Evolutionary conservation across 1,284 basidiomycete genomes (phyloP).

Genomic region (Ganoderma lingzhi): DNA sequence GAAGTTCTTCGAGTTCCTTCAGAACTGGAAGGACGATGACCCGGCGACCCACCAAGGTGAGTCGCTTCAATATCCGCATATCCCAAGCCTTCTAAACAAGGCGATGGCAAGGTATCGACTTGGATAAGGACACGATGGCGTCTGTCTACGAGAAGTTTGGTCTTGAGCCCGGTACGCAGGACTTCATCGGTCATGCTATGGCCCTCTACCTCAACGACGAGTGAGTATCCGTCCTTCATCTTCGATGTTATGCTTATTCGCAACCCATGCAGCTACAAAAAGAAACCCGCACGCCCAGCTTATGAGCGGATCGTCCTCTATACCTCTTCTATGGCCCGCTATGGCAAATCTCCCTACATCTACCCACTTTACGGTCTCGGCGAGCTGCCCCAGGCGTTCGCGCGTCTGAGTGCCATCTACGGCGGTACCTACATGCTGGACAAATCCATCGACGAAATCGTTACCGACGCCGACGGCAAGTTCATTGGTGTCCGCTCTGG

Average conservation of each 20-base stretch:
- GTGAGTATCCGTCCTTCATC: slow-evolving; percentile 56
- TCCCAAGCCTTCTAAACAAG: not conserved
- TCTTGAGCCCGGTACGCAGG: slow-evolving; percentile 96
- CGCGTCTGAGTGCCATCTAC: slow-evolving; percentile 97
- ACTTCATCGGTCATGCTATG: slow-evolving; percentile 99
- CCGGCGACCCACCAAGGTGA: slow-evolving; percentile 94
- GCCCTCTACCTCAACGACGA: slow-evolving; percentile 98
- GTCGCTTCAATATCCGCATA: slow-evolving; percentile 29
- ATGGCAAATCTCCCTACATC: slow-evolving; percentile 99
- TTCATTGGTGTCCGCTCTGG: slow-evolving; percentile 94
- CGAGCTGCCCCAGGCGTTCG: slow-evolving; percentile 98
- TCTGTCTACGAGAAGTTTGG: slow-evolving; percentile 97
- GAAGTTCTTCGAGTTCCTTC: slow-evolving; percentile 99
- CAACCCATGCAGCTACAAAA: slow-evolving; percentile 78
- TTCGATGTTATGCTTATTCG: not conserved
- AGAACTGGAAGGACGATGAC: slow-evolving; percentile 95
- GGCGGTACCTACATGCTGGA: slow-evolving; percentile 99
- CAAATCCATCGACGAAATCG: slow-evolving; percentile 93
- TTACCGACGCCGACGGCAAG: slow-evolving; percentile 86
- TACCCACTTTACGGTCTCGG: slow-evolving; percentile 99
- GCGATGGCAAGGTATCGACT: slow-evolving; percentile 72
- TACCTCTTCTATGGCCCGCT: slow-evolving; percentile 98
- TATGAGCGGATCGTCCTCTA: slow-evolving; percentile 98
- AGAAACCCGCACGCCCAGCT: slow-evolving; percentile 88
- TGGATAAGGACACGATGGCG: slow-evolving; percentile 92